Evolutionary conservation across 2,329 filamentous ascomycete species (phyloP).

Genomic region (Xylaria multiplex): DNA sequence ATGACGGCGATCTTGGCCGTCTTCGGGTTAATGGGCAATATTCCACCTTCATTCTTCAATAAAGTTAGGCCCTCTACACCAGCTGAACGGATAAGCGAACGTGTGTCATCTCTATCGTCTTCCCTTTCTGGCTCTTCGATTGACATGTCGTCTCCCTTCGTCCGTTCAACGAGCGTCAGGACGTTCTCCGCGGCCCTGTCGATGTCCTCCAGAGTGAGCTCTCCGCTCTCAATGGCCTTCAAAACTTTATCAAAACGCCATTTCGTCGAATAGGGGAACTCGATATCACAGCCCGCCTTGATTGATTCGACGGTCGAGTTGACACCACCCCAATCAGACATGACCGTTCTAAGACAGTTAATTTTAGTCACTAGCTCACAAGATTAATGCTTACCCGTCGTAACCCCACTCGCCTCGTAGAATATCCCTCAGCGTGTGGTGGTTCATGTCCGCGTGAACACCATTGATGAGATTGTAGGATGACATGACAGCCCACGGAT

Average conservation of each 20-base stretch:
- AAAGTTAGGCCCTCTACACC: conserved; percentile 71
- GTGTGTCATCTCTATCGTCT: conserved; percentile 66
- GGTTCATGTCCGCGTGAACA: conserved; percentile 67
- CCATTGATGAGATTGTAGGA: conserved; percentile 76
- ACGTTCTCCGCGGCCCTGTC: conserved; percentile 69
- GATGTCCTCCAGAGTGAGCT: conserved; percentile 60
- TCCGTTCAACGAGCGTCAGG: conserved; percentile 68
- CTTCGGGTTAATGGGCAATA: conserved; percentile 67
- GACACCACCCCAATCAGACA: conserved; percentile 68
- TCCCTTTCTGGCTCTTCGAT: conserved; percentile 66
- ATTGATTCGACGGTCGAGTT: conserved; percentile 67
- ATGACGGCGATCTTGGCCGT: conserved; percentile 72
- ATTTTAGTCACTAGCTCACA: conserved; percentile 18
- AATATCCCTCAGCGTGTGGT: conserved; percentile 64
- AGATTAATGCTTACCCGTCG: conserved; percentile 58
- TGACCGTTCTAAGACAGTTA: conserved; percentile 57
- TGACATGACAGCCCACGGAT: conserved; percentile 76
- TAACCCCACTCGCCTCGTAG: conserved; percentile 71
- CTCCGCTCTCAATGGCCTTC: conserved; percentile 60
- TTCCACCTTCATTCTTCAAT: conserved; percentile 68
- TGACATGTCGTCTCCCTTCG: conserved; percentile 68
- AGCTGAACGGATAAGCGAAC: conserved; percentile 67
- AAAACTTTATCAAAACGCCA: conserved; percentile 68
- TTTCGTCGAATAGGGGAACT: conserved; percentile 66
- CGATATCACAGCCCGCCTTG: conserved; percentile 65